phyloP scores from a whole-genome alignment of 306 rosid genomes.

The Quercus cerris region DNA sequence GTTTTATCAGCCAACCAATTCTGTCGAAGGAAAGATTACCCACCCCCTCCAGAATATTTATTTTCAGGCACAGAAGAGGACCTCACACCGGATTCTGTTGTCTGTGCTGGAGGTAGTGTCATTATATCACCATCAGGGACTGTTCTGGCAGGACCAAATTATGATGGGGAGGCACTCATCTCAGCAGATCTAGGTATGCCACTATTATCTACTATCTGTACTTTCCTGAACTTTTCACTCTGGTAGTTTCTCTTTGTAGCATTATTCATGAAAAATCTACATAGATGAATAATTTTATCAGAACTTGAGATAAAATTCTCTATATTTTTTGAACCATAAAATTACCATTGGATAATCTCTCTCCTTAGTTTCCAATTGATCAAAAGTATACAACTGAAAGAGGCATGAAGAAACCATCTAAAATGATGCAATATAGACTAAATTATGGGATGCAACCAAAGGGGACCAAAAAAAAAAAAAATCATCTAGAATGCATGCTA shows the following conservation, averaged over 20 bases:
- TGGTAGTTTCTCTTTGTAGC: background rate
- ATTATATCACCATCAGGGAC: conserved; percentile 86
- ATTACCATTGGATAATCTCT: background rate
- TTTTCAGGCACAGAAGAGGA: conserved; percentile 68
- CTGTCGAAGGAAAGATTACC: conserved; percentile 87
- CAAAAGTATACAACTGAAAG: background rate
- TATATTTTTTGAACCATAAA: background rate
- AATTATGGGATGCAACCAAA: background rate
- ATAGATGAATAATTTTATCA: background rate
- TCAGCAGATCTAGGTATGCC: conserved; percentile 85
- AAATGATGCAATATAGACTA: background rate
- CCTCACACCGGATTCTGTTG: conserved; percentile 79
- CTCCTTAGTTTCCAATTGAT: background rate
- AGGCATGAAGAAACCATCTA: background rate
- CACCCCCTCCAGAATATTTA: conserved; percentile 78
- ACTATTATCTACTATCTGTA: background rate
- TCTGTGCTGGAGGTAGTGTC: conserved; percentile 92
- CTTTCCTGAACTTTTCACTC: conserved; percentile 6
- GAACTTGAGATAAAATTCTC: background rate
- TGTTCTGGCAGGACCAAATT: conserved; percentile 89
- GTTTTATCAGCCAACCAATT: conserved; percentile 88
- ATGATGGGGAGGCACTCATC: conserved; percentile 85
- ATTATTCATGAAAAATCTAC: background rate
- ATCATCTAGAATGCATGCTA: background rate
- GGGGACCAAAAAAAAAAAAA: background rate